Evolutionary conservation across 495 filamentous ascomycete species (phyloP).

Genomic region (Immersiella caudata): DNA sequence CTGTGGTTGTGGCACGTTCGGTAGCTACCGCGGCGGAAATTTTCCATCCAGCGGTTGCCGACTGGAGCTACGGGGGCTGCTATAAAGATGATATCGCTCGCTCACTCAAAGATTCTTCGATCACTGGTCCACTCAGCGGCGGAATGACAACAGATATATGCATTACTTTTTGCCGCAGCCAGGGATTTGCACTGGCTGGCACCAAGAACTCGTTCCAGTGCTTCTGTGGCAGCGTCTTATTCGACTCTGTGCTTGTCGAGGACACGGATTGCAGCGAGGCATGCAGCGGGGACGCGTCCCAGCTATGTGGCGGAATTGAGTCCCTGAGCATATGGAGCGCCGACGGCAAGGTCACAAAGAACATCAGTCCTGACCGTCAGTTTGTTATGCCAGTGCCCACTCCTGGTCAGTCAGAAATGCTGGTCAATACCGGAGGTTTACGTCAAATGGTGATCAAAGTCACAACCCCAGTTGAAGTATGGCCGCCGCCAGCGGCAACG

Average conservation of each 20-base stretch:
- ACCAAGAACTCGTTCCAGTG: conserved; percentile 64
- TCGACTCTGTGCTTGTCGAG: conserved; percentile 39
- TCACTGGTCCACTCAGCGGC: conserved; percentile 34
- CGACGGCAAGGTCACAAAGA: conserved; percentile 32
- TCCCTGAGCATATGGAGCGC: conserved; percentile 46
- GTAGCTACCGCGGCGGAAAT: conserved; percentile 25
- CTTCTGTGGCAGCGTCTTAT: conserved; percentile 58
- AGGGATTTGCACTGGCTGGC: conserved; percentile 57
- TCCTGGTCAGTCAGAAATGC: conserved; percentile 26
- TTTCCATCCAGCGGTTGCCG: conserved; percentile 30
- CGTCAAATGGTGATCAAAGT: conserved; percentile 26
- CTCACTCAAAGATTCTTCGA: conserved; percentile 44
- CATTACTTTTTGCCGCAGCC: conserved; percentile 53
- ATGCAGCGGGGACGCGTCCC: conserved; percentile 43
- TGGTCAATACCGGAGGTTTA: conserved; percentile 21
- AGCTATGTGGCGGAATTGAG: conserved; percentile 45
- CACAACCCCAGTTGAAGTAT: conserved; percentile 27
- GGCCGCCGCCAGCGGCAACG: conserved; percentile 17
- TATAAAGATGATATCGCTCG: conserved; percentile 57
- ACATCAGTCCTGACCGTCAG: conserved; percentile 19
- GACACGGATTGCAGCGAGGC: conserved; percentile 44
- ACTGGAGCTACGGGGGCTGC: conserved; percentile 63
- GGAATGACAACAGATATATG: conserved; percentile 57
- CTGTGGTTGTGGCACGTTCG: conserved; percentile 1
- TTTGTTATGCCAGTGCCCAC: conserved; percentile 24